Evolutionary conservation across 202 grass and related monocot species (phyloP).

Genomic region (Thinopyrum obtusiflorum): DNA sequence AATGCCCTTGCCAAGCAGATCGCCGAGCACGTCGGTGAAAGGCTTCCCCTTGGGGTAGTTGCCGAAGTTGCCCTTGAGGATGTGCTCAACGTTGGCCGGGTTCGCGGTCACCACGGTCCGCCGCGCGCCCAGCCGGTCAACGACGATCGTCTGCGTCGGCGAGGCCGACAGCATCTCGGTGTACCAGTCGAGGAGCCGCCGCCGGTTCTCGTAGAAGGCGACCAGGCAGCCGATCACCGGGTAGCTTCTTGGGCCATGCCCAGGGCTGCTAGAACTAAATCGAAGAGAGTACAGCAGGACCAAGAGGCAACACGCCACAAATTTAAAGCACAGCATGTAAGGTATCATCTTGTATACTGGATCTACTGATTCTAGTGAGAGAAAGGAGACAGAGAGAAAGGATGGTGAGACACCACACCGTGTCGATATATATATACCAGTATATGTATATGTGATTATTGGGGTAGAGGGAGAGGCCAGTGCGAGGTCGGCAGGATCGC

Average conservation of each 20-base stretch:
- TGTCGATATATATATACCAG: conserved; percentile 5
- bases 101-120: conserved; percentile 58
- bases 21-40: conserved; percentile 58
- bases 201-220: conserved; percentile 54
- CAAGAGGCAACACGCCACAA: conserved; percentile 20
- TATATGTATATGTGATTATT: too few species aligned
- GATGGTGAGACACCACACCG: conserved; percentile 13
- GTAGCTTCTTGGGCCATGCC: conserved; percentile 34
- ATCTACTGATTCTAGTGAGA: background rate
- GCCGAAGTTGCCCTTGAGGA: conserved; percentile 50
- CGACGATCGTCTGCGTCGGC: conserved; percentile 63
- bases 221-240: conserved; percentile 66
- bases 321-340: conserved; percentile 25
- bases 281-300: conserved; percentile 6
- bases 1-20: conserved; percentile 66
- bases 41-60: conserved; percentile 79
- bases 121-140: conserved; percentile 35
- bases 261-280: background rate
- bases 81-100: conserved; percentile 73
- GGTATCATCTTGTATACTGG: conserved; percentile 33
- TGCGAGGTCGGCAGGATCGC: too few species aligned
- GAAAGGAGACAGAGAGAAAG: background rate
- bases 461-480: too few species aligned
- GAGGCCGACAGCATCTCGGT: conserved; percentile 60
- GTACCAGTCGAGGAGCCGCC: conserved; percentile 66